These are phyloP conservation scores for Agrocybe praecox DNA, from an alignment of 768 basidiomycete species.

Conservation along the genomic window DNA sequence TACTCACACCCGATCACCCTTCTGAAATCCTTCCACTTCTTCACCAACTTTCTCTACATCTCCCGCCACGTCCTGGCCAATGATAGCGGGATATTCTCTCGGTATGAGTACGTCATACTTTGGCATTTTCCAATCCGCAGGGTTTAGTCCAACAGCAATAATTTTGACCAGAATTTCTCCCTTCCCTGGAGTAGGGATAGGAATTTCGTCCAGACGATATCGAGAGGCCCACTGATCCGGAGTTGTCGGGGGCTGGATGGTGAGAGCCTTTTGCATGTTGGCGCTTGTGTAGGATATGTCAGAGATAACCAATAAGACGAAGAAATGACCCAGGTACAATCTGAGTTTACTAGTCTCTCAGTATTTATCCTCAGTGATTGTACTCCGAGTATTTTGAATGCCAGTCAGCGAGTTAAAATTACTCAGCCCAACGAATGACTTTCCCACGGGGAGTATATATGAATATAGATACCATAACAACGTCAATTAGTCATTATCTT, in stretches of 20 bases:
- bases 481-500: no score
- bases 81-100: conserved; percentile 45
- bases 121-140: conserved; percentile 55
- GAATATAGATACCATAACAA: no score
- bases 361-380: no score
- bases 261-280: background rate
- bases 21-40: conserved; percentile 46
- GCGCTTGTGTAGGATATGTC: no score
- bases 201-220: conserved; percentile 19
- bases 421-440: no score
- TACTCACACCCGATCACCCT: conserved; percentile 55
- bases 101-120: conserved; percentile 36
- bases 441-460: no score
- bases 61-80: conserved; percentile 51
- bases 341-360: no score
- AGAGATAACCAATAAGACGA: no score
- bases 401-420: no score
- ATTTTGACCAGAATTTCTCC: conserved; percentile 52
- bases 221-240: background rate
- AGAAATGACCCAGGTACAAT: no score
- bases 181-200: background rate
- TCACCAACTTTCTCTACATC: conserved; percentile 51
- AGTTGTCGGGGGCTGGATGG: background rate
- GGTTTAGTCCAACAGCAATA: conserved; percentile 50
- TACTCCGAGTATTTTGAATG: no score